Evolutionary conservation across 1,139 yeast species (phyloP).

Genomic region (Taphrina wiesneri): DNA sequence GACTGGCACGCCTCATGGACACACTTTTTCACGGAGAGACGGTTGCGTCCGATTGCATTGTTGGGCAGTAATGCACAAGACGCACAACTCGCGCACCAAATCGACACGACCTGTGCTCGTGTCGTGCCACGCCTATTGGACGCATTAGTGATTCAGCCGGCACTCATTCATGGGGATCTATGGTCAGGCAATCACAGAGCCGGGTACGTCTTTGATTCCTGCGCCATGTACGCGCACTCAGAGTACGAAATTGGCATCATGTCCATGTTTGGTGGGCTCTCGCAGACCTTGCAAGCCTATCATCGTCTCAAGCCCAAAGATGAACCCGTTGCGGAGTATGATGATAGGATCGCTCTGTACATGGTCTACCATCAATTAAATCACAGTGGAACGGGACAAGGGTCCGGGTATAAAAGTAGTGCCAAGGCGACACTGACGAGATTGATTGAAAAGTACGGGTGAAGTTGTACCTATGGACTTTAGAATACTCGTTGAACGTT

Average conservation of each 20-base stretch:
- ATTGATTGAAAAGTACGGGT: neutral
- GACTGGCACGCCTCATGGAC: conserved; percentile 36
- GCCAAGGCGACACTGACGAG: conserved; percentile 3
- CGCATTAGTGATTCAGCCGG: conserved; percentile 32
- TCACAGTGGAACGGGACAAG: conserved; percentile 31
- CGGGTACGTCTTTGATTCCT: conserved; percentile 35
- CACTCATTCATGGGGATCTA: conserved; percentile 39
- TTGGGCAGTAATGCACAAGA: conserved; percentile 31
- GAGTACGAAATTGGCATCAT: conserved; percentile 39
- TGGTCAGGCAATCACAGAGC: conserved; percentile 11
- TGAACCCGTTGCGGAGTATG: conserved; percentile 37
- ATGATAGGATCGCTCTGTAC: conserved; percentile 38
- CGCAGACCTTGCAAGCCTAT: conserved; percentile 16
- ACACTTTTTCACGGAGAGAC: conserved; percentile 33
- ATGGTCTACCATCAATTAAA: conserved; percentile 37
- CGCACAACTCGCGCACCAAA: conserved; percentile 15
- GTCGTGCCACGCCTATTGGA: conserved; percentile 35
- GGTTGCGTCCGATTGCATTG: conserved; percentile 35
- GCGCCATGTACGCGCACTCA: conserved; percentile 38
- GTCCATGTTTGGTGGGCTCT: conserved; percentile 40
- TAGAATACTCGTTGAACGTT: conserved; percentile 19
- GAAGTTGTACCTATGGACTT: neutral
- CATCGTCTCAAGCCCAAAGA: conserved; percentile 11
- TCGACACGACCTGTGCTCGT: conserved; percentile 2
- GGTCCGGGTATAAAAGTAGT: neutral